A percentile compares a stretch with the other conserved stretches of the same genome.
Evolutionary conservation across 2,329 filamentous ascomycete species (phyloP).

Genomic region (Lasiodiplodia sp.): DNA sequence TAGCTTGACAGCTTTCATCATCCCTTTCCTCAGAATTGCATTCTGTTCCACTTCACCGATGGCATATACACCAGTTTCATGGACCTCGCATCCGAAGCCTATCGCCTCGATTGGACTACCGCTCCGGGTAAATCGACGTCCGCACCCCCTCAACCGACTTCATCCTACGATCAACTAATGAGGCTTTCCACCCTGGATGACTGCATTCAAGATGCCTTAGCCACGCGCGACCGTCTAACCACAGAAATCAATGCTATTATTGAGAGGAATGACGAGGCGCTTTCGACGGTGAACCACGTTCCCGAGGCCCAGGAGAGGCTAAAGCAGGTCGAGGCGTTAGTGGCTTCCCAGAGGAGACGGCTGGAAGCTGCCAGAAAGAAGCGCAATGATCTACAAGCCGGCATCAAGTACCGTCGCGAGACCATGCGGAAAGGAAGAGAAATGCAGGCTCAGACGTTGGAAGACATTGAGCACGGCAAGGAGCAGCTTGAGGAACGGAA

Average conservation of each 20-base stretch:
- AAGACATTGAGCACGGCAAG: constrained; percentile 65
- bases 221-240: constrained; percentile 76
- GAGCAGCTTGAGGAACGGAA: constrained; percentile 58
- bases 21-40: constrained; percentile 79
- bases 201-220: constrained; percentile 87
- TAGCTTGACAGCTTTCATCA: constrained; percentile 69
- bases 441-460: constrained; percentile 64
- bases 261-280: constrained; percentile 46
- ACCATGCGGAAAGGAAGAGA: constrained; percentile 72
- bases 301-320: constrained; percentile 53
- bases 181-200: constrained; percentile 86
- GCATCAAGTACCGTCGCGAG: constrained; percentile 68
- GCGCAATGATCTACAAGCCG: constrained; percentile 72
- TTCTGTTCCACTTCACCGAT: constrained; percentile 85
- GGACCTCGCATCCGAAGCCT: constrained; percentile 64
- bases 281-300: constrained; percentile 46
- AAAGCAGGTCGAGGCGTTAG: constrained; percentile 57
- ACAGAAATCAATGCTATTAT: constrained; percentile 73
- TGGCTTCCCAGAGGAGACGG: constrained; percentile 70
- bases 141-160: constrained; percentile 65
- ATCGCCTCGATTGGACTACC: constrained; percentile 39
- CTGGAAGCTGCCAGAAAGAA: constrained; percentile 68
- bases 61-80: constrained; percentile 81
- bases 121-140: constrained; percentile 52
- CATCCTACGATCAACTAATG: constrained; percentile 88